These are phyloP conservation scores for Solanum hybrid DNA, from an alignment of 305 asterid genomes.

Conservation along the genomic window DNA sequence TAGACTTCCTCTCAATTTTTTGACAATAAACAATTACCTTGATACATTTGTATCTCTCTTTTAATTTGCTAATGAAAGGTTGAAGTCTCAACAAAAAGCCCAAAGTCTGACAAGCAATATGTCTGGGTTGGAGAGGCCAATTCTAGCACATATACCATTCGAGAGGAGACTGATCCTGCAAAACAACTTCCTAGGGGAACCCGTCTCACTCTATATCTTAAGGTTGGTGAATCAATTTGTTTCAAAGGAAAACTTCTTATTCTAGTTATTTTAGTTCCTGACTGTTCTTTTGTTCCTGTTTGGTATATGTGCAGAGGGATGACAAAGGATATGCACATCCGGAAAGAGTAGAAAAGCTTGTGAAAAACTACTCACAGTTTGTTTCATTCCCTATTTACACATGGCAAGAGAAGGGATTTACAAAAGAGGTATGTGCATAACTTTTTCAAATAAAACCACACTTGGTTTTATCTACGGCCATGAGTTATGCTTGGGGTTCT, in stretches of 20 bases:
- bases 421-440: conserved; percentile 65
- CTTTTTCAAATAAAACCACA: neutral
- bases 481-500: neutral
- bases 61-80: conserved; percentile 37
- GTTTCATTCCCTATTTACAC: conserved; percentile 98
- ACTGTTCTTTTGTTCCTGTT: conserved; percentile 10
- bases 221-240: conserved; percentile 37
- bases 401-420: conserved; percentile 94
- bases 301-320: conserved; percentile 49
- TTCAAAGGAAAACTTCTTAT: neutral
- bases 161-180: conserved; percentile 91
- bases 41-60: neutral
- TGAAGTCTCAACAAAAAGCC: conserved; percentile 96
- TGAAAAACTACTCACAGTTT: conserved; percentile 86
- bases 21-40: neutral
- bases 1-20: neutral
- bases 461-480: neutral
- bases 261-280: conserved; percentile 3
- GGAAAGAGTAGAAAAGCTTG: conserved; percentile 80
- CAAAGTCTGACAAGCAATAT: conserved; percentile 89
- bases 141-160: conserved; percentile 81
- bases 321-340: conserved; percentile 97
- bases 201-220: conserved; percentile 76
- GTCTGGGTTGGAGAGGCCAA: conserved; percentile 97
- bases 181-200: conserved; percentile 91